Evolutionary conservation across 805 yeast genomes (phyloP).

Genomic region (Starmerella khaoyaiensis): DNA sequence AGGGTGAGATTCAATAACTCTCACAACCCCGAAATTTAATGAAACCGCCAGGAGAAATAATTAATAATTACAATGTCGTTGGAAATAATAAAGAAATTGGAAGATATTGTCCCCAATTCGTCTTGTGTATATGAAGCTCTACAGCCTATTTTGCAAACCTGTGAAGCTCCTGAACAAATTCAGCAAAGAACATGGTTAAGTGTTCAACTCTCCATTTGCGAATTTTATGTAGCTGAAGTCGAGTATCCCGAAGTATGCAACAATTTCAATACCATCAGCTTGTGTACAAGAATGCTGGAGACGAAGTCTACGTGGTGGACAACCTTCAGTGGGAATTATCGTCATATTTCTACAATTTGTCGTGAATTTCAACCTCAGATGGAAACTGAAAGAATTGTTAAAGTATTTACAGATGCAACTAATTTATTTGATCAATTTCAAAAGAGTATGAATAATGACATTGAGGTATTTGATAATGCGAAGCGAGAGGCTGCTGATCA

Average conservation of each 20-base stretch:
- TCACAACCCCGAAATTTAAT: neutral
- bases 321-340: slow-evolving; percentile 52
- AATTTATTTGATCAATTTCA: slow-evolving; percentile 6
- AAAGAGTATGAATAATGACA: neutral
- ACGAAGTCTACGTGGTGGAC: slow-evolving; percentile 52
- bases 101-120: slow-evolving; percentile 19
- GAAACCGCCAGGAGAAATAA: neutral
- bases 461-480: neutral
- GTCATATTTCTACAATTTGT: slow-evolving; percentile 42
- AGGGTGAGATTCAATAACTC: neutral
- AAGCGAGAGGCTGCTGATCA: neutral
- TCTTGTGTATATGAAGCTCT: slow-evolving; percentile 23
- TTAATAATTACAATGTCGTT: slow-evolving; percentile 5
- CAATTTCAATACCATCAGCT: neutral
- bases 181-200: slow-evolving; percentile 20
- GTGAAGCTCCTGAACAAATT: slow-evolving; percentile 17
- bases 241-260: slow-evolving; percentile 22
- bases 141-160: slow-evolving; percentile 21
- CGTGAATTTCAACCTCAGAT: slow-evolving; percentile 19
- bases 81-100: slow-evolving; percentile 12
- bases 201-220: slow-evolving; percentile 25
- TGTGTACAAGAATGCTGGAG: slow-evolving; percentile 23
- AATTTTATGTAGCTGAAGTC: slow-evolving; percentile 24
- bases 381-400: slow-evolving; percentile 13
- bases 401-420: slow-evolving; percentile 9